Percentiles rank a stretch among this genome's conserved stretches.
Conservation (phyloP, 805 yeast species). For the Saitoella complicata region DNA sequence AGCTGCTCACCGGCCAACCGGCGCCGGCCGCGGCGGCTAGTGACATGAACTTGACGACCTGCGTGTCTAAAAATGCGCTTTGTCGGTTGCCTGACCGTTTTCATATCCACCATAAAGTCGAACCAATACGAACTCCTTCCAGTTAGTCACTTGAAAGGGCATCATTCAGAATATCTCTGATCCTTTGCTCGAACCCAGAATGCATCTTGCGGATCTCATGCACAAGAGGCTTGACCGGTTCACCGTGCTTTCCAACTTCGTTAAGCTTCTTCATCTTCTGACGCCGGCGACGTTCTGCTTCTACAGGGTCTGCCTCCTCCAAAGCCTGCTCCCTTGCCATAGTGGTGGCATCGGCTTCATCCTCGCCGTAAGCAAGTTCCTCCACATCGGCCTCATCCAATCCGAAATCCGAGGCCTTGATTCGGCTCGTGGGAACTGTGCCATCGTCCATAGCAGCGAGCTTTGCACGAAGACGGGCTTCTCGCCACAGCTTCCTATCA, state of each 20-base stretch:
- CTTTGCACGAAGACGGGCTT: constrained; percentile 9
- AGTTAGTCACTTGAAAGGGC: too few species aligned
- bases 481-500: constrained; percentile 22
- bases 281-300: constrained; percentile 18
- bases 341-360: constrained; percentile 20
- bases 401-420: constrained; percentile 27
- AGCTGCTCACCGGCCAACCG: too few species aligned
- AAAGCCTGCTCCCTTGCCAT: constrained; percentile 20
- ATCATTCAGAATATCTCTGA: constrained; percentile 10
- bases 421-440: constrained; percentile 16
- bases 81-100: too few species aligned
- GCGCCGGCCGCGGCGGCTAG: too few species aligned
- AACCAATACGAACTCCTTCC: too few species aligned
- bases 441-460: constrained; percentile 8
- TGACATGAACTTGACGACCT: too few species aligned
- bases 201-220: constrained; percentile 11
- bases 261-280: constrained; percentile 2
- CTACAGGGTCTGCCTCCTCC: constrained; percentile 17
- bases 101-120: too few species aligned
- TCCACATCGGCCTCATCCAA: constrained; percentile 33
- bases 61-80: too few species aligned
- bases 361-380: constrained; percentile 22
- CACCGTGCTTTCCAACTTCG: constrained; percentile 9
- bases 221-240: constrained; percentile 8
- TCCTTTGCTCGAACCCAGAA: constrained; percentile 11